Percentiles rank a stretch among this genome's conserved stretches.
These are phyloP conservation scores for Neocatenulostroma microsporum DNA, from an alignment of 2,329 filamentous ascomycete species.

Conservation along the genomic window DNA sequence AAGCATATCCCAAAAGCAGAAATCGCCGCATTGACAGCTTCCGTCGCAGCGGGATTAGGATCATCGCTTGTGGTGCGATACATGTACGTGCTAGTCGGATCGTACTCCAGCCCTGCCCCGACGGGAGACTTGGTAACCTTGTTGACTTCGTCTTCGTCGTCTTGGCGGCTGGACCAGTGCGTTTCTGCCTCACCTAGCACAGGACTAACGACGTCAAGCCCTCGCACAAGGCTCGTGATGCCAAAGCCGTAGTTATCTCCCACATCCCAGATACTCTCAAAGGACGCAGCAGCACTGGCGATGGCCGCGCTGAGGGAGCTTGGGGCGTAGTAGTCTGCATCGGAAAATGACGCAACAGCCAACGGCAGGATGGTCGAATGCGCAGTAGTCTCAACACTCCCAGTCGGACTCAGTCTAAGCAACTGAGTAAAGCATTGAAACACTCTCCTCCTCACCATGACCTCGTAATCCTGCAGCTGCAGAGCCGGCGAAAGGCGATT, in stretches of 20 bases:
- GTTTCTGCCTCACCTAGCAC: slow-evolving; percentile 54
- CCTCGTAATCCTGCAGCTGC: slow-evolving; percentile 80
- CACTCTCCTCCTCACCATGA: slow-evolving; percentile 88
- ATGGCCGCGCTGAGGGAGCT: slow-evolving; percentile 85
- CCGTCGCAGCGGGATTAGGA: slow-evolving; percentile 75
- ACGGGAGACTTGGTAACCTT: slow-evolving; percentile 52
- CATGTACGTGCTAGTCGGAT: slow-evolving; percentile 73
- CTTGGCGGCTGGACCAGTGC: slow-evolving; percentile 37
- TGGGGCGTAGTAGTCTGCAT: slow-evolving; percentile 79
- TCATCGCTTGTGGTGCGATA: slow-evolving; percentile 31
- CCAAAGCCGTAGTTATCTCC: slow-evolving; percentile 93
- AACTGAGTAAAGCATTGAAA: slow-evolving; percentile 92
- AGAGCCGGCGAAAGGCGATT: slow-evolving; percentile 77
- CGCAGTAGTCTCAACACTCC: slow-evolving; percentile 74
- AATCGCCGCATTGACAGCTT: slow-evolving; percentile 90
- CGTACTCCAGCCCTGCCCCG: slow-evolving; percentile 78
- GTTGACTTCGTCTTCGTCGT: slow-evolving; percentile 59
- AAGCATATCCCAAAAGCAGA: slow-evolving; percentile 87
- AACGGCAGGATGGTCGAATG: slow-evolving; percentile 88
- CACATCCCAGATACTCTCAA: slow-evolving; percentile 92
- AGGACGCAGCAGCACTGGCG: slow-evolving; percentile 77
- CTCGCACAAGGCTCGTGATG: slow-evolving; percentile 73
- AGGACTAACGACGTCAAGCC: slow-evolving; percentile 64
- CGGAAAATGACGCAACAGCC: slow-evolving; percentile 84
- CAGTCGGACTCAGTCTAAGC: slow-evolving; percentile 76